Percentiles rank a stretch among this genome's conserved stretches.
phyloP scores from a whole-genome alignment of 1,139 yeast species.

The Meyerozyma sp. region DNA sequence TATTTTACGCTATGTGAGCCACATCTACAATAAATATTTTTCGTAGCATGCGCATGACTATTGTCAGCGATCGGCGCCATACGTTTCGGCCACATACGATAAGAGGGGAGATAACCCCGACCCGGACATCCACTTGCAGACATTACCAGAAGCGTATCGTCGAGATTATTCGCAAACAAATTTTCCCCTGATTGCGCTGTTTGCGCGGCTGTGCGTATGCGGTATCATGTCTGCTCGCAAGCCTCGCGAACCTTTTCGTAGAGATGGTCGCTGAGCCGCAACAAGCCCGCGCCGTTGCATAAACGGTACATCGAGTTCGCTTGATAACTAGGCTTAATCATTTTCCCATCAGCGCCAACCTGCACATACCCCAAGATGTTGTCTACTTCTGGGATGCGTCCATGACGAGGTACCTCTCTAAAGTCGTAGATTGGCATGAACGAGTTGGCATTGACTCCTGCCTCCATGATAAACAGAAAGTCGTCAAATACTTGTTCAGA shows the following conservation, averaged over 20 bases:
- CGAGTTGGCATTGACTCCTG: constrained; percentile 49
- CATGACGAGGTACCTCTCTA: constrained; percentile 60
- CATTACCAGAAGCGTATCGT: no score
- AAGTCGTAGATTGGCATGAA: constrained; percentile 73
- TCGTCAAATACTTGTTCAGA: constrained; percentile 34
- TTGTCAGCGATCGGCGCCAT: no score
- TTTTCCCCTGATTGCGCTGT: no score
- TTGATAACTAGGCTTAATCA: constrained; percentile 53
- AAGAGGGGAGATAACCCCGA: no score
- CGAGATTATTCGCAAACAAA: no score
- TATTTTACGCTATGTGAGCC: neutral
- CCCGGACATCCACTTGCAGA: no score
- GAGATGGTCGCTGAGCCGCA: constrained; percentile 52
- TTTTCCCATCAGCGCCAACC: constrained; percentile 51
- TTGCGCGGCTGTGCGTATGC: no score
- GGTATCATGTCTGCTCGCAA: neutral
- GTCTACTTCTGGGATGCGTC: constrained; percentile 68
- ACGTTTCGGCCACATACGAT: no score
- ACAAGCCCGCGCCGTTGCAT: constrained; percentile 52
- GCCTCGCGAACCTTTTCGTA: constrained; percentile 29
- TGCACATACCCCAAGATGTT: constrained; percentile 68
- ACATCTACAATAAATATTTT: no score
- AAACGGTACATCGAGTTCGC: constrained; percentile 56
- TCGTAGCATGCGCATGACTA: no score
- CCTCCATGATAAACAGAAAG: constrained; percentile 56